Conservation (phyloP, 1,139 yeast species). For the Candida glucosophila region DNA sequence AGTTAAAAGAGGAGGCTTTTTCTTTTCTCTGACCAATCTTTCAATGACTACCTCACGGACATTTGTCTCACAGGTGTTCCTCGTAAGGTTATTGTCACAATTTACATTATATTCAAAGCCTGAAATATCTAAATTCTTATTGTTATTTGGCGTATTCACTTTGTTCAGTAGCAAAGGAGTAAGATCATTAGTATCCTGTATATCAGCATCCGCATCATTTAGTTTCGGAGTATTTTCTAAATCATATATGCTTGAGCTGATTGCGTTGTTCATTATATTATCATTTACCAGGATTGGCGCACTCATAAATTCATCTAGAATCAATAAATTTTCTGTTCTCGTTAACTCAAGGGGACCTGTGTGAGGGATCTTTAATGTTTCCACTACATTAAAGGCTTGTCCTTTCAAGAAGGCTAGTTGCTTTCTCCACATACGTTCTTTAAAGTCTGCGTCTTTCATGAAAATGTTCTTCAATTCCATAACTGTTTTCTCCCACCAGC, state of each 20-base stretch:
- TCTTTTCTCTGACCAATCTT: constrained; percentile 46
- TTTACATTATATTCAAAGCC: constrained; percentile 15
- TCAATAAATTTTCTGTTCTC: constrained; percentile 46
- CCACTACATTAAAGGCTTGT: constrained; percentile 71
- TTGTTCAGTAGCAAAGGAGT: constrained; percentile 5
- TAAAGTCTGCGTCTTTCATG: constrained; percentile 52
- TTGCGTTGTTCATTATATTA: constrained; percentile 10
- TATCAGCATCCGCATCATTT: neutral
- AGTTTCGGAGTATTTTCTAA: constrained; percentile 2
- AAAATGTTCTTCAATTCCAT: constrained; percentile 40
- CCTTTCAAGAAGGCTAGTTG: constrained; percentile 72
- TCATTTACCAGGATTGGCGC: constrained; percentile 31
- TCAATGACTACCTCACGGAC: constrained; percentile 50
- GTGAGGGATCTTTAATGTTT: constrained; percentile 45
- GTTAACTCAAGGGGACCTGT: constrained; percentile 67
- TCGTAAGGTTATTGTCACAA: constrained; percentile 10
- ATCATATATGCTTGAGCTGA: constrained; percentile 15
- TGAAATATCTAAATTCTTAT: constrained; percentile 8
- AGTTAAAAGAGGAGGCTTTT: constrained; percentile 59
- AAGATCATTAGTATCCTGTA: constrained; percentile 3
- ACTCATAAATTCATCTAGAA: constrained; percentile 56
- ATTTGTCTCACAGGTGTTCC: too few species aligned
- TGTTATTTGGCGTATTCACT: constrained; percentile 2
- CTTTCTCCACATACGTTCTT: constrained; percentile 56
- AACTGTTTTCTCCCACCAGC: constrained; percentile 67